These are phyloP conservation scores for Wallacemonas sp. DNA, from an alignment of 208 protist genomes.

Conservation along the genomic window DNA sequence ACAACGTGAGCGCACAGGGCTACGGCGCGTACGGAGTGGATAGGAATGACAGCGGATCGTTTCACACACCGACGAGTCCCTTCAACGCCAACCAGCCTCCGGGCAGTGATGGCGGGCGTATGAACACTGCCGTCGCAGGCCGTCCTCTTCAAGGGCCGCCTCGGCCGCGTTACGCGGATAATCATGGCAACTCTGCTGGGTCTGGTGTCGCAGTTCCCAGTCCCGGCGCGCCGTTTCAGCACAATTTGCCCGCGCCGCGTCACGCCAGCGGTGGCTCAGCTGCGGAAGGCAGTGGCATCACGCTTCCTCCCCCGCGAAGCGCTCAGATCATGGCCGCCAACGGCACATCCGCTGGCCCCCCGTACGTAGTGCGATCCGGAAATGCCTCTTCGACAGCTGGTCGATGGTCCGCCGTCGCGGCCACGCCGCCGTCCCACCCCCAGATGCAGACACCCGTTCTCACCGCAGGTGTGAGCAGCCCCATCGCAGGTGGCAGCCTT, in stretches of 20 bases:
- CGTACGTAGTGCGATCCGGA: not conserved
- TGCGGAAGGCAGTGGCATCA: not conserved
- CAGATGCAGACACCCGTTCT: not conserved
- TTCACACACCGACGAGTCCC: not conserved
- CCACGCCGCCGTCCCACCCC: not conserved
- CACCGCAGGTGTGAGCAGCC: not conserved
- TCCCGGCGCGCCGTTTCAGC: not conserved
- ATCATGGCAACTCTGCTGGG: not conserved
- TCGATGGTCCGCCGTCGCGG: not conserved
- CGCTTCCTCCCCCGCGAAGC: constrained; percentile 21
- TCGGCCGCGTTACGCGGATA: constrained; percentile 1
- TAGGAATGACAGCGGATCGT: not conserved
- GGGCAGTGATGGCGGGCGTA: not conserved
- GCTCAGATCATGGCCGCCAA: constrained; percentile 7
- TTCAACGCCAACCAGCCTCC: constrained; percentile 3
- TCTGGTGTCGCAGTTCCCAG: not conserved
- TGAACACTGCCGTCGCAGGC: not conserved
- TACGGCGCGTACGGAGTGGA: not conserved
- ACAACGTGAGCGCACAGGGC: not conserved
- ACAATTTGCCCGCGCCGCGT: not conserved
- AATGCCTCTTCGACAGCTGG: not conserved
- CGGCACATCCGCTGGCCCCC: constrained; percentile 9
- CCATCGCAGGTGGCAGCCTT: constrained; percentile 1
- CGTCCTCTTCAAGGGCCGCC: not conserved
- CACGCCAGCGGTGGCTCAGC: not conserved